Percentiles rank a stretch among this genome's conserved stretches.
phyloP scores from a whole-genome alignment of 768 basidiomycete species.

The Russula dissimulans region DNA sequence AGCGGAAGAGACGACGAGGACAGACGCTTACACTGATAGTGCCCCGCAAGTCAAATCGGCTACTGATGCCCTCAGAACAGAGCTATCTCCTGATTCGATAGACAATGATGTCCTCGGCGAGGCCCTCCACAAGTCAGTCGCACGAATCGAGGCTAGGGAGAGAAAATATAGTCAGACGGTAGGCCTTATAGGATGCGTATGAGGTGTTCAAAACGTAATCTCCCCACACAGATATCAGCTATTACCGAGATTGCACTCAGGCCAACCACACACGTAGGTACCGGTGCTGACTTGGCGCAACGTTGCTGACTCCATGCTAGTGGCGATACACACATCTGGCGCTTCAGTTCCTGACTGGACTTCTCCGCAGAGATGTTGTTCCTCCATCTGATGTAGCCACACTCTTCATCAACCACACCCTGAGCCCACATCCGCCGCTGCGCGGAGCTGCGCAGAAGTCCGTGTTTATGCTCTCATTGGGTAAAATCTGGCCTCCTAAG shows the following conservation, averaged over 20 bases:
- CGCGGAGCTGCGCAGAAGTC: conserved; percentile 59
- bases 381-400: conserved; percentile 44
- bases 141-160: conserved; percentile 38
- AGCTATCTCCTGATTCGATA: conserved; percentile 39
- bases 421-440: conserved; percentile 65
- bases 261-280: conserved; percentile 65
- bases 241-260: conserved; percentile 52
- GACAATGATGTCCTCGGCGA: conserved; percentile 36
- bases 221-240: conserved; percentile 38
- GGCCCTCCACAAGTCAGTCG: conserved; percentile 34
- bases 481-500: conserved; percentile 1
- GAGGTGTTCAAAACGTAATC: neutral
- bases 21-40: conserved; percentile 48
- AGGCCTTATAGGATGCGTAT: conserved; percentile 10
- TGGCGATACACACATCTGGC: conserved; percentile 80
- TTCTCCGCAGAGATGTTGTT: conserved; percentile 55
- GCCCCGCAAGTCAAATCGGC: conserved; percentile 39
- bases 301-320: conserved; percentile 29
- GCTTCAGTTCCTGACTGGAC: conserved; percentile 45
- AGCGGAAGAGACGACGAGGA: conserved; percentile 55
- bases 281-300: conserved; percentile 8
- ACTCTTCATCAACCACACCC: conserved; percentile 56
- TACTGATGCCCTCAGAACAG: conserved; percentile 39
- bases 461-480: conserved; percentile 10
- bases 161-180: conserved; percentile 44